Evolutionary conservation across 495 filamentous ascomycete genomes (phyloP), one percentile per base, ranked within the genome.

Genomic region (Apiosordaria backusii): DNA sequence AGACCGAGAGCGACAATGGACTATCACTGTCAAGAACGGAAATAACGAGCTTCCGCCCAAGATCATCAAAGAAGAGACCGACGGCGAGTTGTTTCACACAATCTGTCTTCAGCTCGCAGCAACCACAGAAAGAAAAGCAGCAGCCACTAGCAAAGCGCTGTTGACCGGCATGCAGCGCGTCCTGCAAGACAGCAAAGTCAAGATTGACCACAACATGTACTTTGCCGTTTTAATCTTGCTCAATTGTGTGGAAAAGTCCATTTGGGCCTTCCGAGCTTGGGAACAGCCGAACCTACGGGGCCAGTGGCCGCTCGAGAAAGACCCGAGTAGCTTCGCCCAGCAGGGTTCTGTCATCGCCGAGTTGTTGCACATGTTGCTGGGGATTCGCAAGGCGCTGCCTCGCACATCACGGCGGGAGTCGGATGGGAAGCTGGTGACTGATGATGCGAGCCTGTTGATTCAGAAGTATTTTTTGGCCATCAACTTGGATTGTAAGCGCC

Each of bases 211-310:
- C 66, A 87, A 88, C 70, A 92, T 89, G 55, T 93, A 91, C 75
- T 80, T 94, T 18, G 86, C 88, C 4, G 85, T 88, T 15, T 76
- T 94, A 64, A 84, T 95, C 45, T 82, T 94, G 19, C 79, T 95
- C 50, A 90, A 89, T 74, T 92, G 90, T 64, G 85, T 93, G 10
- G 92, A 95, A 77, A 89, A 91, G 73, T 89, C 89, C n/a, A 90
- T 87, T 61, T 93, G 91, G 88, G 83, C 90, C 0, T 93, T 91
- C 80, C 88, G 86, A 40, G 87, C 84, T 0, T 92, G 88, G 88
- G 87, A 90, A 54, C 84, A 88, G 67, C 82, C 87, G 23, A 75
- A 81, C 57, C 74, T 84, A 60, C 74, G 83, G 60, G 70, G 83
- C 68, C 74, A 74, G 67, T 96, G 91, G 90, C 90, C 91, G 1